phyloP scores from a whole-genome alignment of 2,329 filamentous ascomycete species.

The Monosporascus sp. region DNA sequence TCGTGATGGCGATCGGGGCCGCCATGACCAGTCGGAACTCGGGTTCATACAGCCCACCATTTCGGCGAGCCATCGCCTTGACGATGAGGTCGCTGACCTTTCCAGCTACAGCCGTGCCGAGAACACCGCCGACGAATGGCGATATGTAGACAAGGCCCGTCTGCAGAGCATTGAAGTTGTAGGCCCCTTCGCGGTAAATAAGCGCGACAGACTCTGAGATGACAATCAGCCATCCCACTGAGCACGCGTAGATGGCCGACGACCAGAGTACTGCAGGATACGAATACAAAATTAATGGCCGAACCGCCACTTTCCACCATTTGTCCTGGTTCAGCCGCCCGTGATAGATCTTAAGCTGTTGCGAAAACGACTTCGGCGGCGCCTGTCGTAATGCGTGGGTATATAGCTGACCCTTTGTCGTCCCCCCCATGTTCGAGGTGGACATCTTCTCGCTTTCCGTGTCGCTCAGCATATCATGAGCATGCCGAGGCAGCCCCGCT shows the following conservation, averaged over 20 bases:
- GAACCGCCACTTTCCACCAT: slow-evolving; percentile 71
- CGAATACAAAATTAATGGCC: slow-evolving; percentile 79
- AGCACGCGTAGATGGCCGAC: slow-evolving; percentile 75
- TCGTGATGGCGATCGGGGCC: slow-evolving; percentile 69
- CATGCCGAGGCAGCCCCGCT: slow-evolving; percentile 3
- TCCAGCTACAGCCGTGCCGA: slow-evolving; percentile 89
- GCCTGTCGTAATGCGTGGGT: slow-evolving; percentile 63
- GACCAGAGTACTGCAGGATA: slow-evolving; percentile 93
- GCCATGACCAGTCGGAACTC: slow-evolving; percentile 91
- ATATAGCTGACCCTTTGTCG: slow-evolving; percentile 47
- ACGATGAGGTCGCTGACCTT: slow-evolving; percentile 83
- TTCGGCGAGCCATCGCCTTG: slow-evolving; percentile 71
- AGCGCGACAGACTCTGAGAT: slow-evolving; percentile 80
- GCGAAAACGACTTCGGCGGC: slow-evolving; percentile 63
- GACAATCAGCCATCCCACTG: slow-evolving; percentile 92
- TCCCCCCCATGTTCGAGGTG: slow-evolving; percentile 26
- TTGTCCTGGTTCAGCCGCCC: slow-evolving; percentile 72
- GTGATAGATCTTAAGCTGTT: slow-evolving; percentile 72
- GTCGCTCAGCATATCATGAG: slow-evolving; percentile 19
- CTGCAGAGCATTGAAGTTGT: slow-evolving; percentile 76
- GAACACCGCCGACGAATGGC: slow-evolving; percentile 79
- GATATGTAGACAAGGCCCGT: slow-evolving; percentile 85
- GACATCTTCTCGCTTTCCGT: slow-evolving; percentile 39
- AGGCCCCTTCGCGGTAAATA: slow-evolving; percentile 68
- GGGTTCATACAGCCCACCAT: slow-evolving; percentile 92